phyloP scores from a whole-genome alignment of 495 filamentous ascomycete genomes.

The Amniculicola lignicola region DNA sequence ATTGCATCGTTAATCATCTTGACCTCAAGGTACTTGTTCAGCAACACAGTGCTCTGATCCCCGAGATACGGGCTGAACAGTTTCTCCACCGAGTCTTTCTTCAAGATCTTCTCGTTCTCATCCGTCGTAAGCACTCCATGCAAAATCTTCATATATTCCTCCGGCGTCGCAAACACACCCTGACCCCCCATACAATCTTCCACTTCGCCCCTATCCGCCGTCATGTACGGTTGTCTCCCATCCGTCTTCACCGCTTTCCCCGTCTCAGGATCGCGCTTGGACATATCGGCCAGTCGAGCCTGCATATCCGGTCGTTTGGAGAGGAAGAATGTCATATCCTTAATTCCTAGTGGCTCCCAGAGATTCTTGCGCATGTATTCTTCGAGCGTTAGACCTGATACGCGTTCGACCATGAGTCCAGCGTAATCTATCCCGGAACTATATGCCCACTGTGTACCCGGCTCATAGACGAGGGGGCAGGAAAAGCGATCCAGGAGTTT shows the following conservation, averaged over 20 bases:
- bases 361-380: constrained; percentile 49
- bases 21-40: not conserved
- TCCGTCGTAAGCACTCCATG: constrained; percentile 48
- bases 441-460: constrained; percentile 38
- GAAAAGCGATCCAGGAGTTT: not conserved
- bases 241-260: constrained; percentile 1
- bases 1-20: constrained; percentile 10
- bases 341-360: constrained; percentile 47
- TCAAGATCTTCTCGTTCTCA: constrained; percentile 40
- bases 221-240: not conserved
- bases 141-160: constrained; percentile 52
- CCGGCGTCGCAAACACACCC: constrained; percentile 49
- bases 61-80: constrained; percentile 48
- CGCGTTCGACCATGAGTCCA: constrained; percentile 26
- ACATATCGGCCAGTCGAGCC: constrained; percentile 20
- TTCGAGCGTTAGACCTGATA: constrained; percentile 33
- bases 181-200: constrained; percentile 51
- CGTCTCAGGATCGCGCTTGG: constrained; percentile 35
- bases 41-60: not conserved
- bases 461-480: constrained; percentile 40
- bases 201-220: not conserved
- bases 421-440: constrained; percentile 34
- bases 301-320: constrained; percentile 39
- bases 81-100: constrained; percentile 44
- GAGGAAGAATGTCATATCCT: constrained; percentile 45